A percentile compares a stretch with the other conserved stretches of the same genome.
phyloP scores from a whole-genome alignment of 1,284 basidiomycete genomes.

The Wallemia ichthyophaga region DNA sequence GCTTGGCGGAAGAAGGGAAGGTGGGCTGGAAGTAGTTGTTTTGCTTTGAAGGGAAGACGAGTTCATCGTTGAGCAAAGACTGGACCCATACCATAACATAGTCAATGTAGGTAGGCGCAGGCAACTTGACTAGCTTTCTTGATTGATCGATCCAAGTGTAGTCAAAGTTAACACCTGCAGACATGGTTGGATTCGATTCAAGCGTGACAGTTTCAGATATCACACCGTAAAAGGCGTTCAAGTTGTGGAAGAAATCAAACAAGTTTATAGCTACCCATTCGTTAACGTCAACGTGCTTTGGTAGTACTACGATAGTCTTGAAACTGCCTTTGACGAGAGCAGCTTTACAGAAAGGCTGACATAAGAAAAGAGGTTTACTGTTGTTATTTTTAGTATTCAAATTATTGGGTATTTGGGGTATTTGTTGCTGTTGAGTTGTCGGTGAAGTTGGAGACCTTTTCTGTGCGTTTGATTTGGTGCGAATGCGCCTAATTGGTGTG shows the following conservation, averaged over 20 bases:
- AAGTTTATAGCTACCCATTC: slow-evolving; percentile 98
- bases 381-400: no score
- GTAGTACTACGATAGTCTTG: slow-evolving; percentile 90
- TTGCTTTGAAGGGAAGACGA: slow-evolving; percentile 65
- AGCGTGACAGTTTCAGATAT: slow-evolving; percentile 81
- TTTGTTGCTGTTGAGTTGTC: not conserved
- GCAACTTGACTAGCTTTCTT: slow-evolving; percentile 69
- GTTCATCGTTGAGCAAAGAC: slow-evolving; percentile 72
- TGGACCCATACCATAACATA: slow-evolving; percentile 98
- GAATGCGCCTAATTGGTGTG: not conserved
- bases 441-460: not conserved
- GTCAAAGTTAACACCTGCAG: slow-evolving; percentile 61
- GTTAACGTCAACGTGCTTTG: slow-evolving; percentile 87
- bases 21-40: slow-evolving; percentile 39
- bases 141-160: slow-evolving; percentile 96
- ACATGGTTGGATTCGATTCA: slow-evolving; percentile 71
- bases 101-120: slow-evolving; percentile 91
- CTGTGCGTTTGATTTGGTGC: not conserved
- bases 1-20: slow-evolving; percentile 77
- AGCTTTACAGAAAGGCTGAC: slow-evolving; percentile 80
- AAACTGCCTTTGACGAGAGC: slow-evolving; percentile 94
- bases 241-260: slow-evolving; percentile 81
- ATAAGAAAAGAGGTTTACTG: slow-evolving; percentile 46
- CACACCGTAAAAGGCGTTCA: slow-evolving; percentile 91
- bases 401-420: not conserved